Percentiles rank a stretch among this genome's conserved stretches.
Conservation (phyloP, 2,329 filamentous ascomycete species). For the Penicillium italicum region DNA sequence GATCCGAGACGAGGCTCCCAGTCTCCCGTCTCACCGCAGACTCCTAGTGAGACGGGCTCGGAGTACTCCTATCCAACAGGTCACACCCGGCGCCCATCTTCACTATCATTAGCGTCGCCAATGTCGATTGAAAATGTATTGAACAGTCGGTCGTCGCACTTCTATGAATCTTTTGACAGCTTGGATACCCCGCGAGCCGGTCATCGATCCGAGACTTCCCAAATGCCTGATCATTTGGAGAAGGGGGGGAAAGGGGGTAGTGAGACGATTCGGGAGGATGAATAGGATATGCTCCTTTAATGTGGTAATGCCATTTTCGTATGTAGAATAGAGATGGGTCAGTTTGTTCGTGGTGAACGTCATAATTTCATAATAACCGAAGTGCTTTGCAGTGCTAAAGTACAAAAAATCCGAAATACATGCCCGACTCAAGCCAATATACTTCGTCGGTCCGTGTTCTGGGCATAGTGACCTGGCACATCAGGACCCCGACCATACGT, state of each 20-base stretch:
- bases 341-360: not conserved
- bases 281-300: not conserved
- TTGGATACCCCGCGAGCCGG: not conserved
- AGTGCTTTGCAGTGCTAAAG: not conserved
- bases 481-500: not conserved
- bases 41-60: not conserved
- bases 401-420: not conserved
- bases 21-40: not conserved
- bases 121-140: conserved; percentile 1
- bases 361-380: not conserved
- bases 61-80: not conserved
- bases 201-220: not conserved
- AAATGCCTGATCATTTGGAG: not conserved
- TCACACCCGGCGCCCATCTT: not conserved
- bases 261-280: not conserved
- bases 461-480: not conserved
- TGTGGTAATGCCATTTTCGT: not conserved
- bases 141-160: not conserved
- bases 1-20: not conserved
- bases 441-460: not conserved
- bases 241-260: not conserved
- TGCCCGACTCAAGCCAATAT: not conserved
- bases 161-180: not conserved
- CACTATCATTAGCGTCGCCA: not conserved
- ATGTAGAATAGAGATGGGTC: not conserved